Evolutionary conservation across 73 alveolate genomes (phyloP).

Genomic region (Paramecium biaurelia): DNA sequence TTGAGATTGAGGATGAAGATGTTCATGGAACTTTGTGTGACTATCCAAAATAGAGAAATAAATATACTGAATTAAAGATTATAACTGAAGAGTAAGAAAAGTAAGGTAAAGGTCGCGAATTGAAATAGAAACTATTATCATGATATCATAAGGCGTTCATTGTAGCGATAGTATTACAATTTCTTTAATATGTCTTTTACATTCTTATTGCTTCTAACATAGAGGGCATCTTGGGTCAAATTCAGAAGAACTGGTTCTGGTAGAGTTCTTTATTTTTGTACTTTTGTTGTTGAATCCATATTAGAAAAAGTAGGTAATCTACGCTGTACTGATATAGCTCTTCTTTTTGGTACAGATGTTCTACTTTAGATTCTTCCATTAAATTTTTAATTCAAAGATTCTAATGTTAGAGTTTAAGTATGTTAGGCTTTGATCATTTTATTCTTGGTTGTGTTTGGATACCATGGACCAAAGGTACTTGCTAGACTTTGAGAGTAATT

Average conservation of each 20-base stretch:
- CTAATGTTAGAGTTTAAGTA: neutral
- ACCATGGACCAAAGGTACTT: slow-evolving; percentile 17
- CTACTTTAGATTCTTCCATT: neutral
- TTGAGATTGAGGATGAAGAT: slow-evolving; percentile 61
- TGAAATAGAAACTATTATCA: slow-evolving; percentile 14
- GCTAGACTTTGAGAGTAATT: neutral
- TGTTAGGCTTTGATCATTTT: neutral
- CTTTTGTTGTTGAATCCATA: neutral
- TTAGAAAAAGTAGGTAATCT: neutral
- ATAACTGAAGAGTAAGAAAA: slow-evolving; percentile 25
- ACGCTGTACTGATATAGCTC: neutral
- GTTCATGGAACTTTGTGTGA: slow-evolving; percentile 19
- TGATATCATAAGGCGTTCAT: neutral
- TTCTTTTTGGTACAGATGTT: neutral
- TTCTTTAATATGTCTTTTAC: neutral
- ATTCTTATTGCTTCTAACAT: neutral
- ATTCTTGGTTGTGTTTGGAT: neutral
- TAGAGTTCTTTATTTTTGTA: neutral
- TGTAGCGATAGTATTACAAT: neutral
- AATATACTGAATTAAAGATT: neutral
- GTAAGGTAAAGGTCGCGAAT: neutral
- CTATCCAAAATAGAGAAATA: neutral
- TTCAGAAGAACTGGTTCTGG: neutral
- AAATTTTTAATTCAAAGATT: neutral
- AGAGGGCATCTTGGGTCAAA: neutral